Conservation (phyloP, 1,139 yeast species). For the Hansenula lynferdii region DNA sequence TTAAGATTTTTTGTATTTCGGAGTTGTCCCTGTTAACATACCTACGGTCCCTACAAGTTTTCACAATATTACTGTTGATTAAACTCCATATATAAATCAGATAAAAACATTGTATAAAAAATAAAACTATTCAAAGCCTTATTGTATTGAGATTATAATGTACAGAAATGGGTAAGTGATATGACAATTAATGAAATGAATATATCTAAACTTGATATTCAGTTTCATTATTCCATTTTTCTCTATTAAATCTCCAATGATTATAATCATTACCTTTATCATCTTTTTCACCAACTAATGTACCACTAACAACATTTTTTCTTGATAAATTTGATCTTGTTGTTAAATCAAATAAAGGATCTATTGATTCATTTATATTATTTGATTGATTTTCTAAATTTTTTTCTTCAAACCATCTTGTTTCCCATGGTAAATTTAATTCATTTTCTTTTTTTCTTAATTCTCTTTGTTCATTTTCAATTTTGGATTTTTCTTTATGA, state of each 20-base stretch:
- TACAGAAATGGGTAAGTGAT: too few species aligned
- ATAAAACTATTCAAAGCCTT: too few species aligned
- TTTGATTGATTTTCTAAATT: conserved; percentile 35
- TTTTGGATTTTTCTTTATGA: conserved; percentile 63
- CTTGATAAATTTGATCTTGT: conserved; percentile 52
- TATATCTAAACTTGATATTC: conserved; percentile 38
- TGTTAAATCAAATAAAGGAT: conserved; percentile 48
- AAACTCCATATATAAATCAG: too few species aligned
- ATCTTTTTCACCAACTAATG: conserved; percentile 47
- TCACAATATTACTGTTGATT: too few species aligned
- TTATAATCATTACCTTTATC: conserved; percentile 37
- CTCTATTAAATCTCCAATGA: conserved; percentile 67
- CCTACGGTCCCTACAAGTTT: too few species aligned
- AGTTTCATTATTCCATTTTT: conserved; percentile 52
- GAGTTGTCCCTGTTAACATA: too few species aligned
- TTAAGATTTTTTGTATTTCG: too few species aligned
- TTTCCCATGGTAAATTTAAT: conserved; percentile 59
- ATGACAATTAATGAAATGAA: too few species aligned
- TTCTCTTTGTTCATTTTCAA: conserved; percentile 83
- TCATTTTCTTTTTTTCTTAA: conserved; percentile 67
- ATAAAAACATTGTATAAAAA: too few species aligned
- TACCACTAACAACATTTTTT: conserved; percentile 66
- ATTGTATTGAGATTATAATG: too few species aligned
- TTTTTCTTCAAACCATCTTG: conserved; percentile 69
- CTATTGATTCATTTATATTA: conserved; percentile 25